A percentile compares a stretch with the other conserved stretches of the same genome.
These are phyloP conservation scores for Capronia coronata DNA, from an alignment of 2,329 filamentous ascomycete genomes.

Conservation along the genomic window DNA sequence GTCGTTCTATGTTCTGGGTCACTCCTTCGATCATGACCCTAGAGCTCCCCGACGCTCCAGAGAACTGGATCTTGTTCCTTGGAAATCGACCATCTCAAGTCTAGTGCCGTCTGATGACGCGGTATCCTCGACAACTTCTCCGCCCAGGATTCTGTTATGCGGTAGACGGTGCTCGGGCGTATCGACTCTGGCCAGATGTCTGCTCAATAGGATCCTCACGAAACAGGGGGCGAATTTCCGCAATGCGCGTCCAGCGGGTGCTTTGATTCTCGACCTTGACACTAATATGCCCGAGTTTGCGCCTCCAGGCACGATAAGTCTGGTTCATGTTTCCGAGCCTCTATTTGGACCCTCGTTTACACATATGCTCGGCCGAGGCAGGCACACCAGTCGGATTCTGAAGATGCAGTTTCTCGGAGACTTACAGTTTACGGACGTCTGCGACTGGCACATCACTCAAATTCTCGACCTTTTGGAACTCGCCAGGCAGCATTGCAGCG, in stretches of 20 bases:
- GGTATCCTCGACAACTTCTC: neutral
- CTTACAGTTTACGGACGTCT: conserved; percentile 49
- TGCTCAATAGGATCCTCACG: conserved; percentile 50
- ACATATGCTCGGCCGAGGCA: conserved; percentile 35
- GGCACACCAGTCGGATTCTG: conserved; percentile 33
- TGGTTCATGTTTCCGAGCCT: conserved; percentile 46
- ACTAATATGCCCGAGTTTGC: conserved; percentile 54
- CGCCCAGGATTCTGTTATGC: conserved; percentile 42
- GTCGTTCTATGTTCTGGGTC: conserved; percentile 21
- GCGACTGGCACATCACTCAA: conserved; percentile 51
- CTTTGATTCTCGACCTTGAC: conserved; percentile 55
- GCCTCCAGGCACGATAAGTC: conserved; percentile 53
- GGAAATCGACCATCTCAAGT: conserved; percentile 8
- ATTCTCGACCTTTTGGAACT: conserved; percentile 47
- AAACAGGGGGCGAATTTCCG: conserved; percentile 20
- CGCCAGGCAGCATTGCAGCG: conserved; percentile 40
- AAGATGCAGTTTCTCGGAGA: conserved; percentile 51
- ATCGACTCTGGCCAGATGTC: conserved; percentile 52
- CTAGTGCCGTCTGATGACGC: neutral
- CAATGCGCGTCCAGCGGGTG: conserved; percentile 32
- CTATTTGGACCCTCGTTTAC: conserved; percentile 53
- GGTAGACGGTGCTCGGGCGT: conserved; percentile 54
- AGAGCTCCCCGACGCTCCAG: conserved; percentile 11
- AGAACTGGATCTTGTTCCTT: conserved; percentile 11
- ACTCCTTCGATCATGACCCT: conserved; percentile 18